A percentile compares a stretch with the other conserved stretches of the same genome.
These are phyloP conservation scores for Cyclotella kingstonii DNA, from an alignment of 108 stramenopile genomes.

Conservation along the genomic window DNA sequence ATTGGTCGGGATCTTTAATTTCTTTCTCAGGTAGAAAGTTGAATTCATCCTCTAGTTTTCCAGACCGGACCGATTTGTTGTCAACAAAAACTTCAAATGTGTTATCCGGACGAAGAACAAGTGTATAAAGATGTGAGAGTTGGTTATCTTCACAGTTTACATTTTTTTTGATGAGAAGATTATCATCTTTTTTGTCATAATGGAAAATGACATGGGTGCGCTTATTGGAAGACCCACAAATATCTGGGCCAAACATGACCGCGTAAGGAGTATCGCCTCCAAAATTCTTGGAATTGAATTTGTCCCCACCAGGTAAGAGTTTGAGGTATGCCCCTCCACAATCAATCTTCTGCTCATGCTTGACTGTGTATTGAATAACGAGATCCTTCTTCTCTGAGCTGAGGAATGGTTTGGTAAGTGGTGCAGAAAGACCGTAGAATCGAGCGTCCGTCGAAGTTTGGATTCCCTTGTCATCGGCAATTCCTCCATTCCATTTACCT, in stretches of 20 bases:
- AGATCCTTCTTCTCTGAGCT: constrained; percentile 89
- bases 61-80: constrained; percentile 90
- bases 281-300: constrained; percentile 82
- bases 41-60: constrained; percentile 94
- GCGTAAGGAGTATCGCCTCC: constrained; percentile 97
- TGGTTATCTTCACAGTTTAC: constrained; percentile 85
- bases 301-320: constrained; percentile 77
- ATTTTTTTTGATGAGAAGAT: constrained; percentile 94
- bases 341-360: constrained; percentile 96
- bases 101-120: constrained; percentile 92
- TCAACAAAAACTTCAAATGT: constrained; percentile 98
- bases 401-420: constrained; percentile 77
- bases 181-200: constrained; percentile 90
- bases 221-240: constrained; percentile 92
- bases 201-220: constrained; percentile 97
- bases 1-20: constrained; percentile 95
- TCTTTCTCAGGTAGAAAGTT: constrained; percentile 88
- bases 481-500: constrained; percentile 85
- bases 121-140: constrained; percentile 96
- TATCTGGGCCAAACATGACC: constrained; percentile 99
- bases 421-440: constrained; percentile 95
- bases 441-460: constrained; percentile 89
- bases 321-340: constrained; percentile 99
- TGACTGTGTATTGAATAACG: constrained; percentile 95
- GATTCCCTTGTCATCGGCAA: constrained; percentile 91